Evolutionary conservation across 306 rosid genomes (phyloP), one percentile per base, ranked within the genome.

Genomic region (Malus domestica): DNA sequence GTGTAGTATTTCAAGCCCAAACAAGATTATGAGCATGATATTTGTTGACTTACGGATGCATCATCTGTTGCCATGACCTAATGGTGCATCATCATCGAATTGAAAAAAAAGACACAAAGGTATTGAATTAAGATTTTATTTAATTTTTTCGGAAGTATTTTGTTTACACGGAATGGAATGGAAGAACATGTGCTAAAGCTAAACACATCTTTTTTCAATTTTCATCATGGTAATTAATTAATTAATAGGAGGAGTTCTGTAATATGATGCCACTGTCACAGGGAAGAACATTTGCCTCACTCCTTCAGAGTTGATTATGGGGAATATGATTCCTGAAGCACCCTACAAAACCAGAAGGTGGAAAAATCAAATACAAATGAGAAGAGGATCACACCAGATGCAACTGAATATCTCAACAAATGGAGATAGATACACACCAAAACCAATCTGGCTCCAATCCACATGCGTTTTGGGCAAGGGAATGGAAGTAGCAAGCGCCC

Each of bases 401-500:
- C 38, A 30, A 14, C 22, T 15, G 5, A 71, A 30, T 18, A 67
- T 38, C 20, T 10, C 42, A 33, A 27, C 4, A 51, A 55, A 6
- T n/a, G 60, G 68, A 22, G 68, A 74, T 15, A 19, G 60, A 74
- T 38, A 45, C 79, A 55, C 66, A 90, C 96, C 30, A 81, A 86
- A 57, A 86, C 83, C 85, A 88, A 57, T 76, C 85, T 86, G 58
- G 82, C 85, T 74, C 89, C 86, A 7, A 87, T 74, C 90, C 93
- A 88, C 22, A 90, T 25, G 49, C 87, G 82, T 40, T 64, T 78
- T 0, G 89, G 91, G 1, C 89, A 83, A 70, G 93, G 96, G 70
- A 90, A 90, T 5, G 91, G 90, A 68, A 87, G 49, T 6, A 89
- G 29, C 49, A 87, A 12, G 70, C 86, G 82, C 11, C 85, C 82